Conservation (phyloP, 768 basidiomycete genomes). For the Tulasnella sp. region DNA sequence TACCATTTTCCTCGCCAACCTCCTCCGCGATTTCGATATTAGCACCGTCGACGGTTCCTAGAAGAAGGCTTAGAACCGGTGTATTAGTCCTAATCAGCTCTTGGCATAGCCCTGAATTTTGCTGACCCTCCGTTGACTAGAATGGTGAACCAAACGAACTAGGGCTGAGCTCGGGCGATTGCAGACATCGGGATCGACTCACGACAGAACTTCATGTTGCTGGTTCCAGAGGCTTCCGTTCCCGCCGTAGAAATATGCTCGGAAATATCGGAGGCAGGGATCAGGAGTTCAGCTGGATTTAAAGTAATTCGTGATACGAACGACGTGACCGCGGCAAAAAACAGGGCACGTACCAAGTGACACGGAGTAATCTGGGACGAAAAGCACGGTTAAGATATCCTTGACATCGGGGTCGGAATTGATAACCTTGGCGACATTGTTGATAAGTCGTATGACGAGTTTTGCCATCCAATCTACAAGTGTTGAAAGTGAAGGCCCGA, state of each 20-base stretch:
- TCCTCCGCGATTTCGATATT: constrained; percentile 96
- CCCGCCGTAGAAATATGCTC: constrained; percentile 98
- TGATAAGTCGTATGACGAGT: constrained; percentile 84
- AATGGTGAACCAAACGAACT: too few relatives aligned
- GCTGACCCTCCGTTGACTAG: constrained; percentile 50
- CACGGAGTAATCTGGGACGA: constrained; percentile 90
- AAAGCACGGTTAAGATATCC: constrained; percentile 76
- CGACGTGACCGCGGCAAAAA: not conserved
- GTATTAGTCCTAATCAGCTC: not conserved
- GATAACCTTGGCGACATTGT: constrained; percentile 72
- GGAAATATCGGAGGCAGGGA: constrained; percentile 86
- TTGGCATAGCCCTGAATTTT: not conserved
- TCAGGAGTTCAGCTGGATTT: constrained; percentile 59
- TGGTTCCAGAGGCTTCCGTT: constrained; percentile 48
- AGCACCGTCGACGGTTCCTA: constrained; percentile 57
- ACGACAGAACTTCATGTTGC: constrained; percentile 50
- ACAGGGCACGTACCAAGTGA: constrained; percentile 1
- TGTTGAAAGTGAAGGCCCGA: constrained; percentile 12
- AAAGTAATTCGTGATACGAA: not conserved
- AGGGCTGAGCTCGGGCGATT: constrained; percentile 24
- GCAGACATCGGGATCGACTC: not conserved
- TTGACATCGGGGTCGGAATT: constrained; percentile 77
- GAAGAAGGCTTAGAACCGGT: constrained; percentile 13
- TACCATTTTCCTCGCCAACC: constrained; percentile 66
- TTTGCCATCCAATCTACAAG: constrained; percentile 78